A percentile compares a stretch with the other conserved stretches of the same genome.
These are phyloP conservation scores for Aspergillus costaricaensis DNA, from an alignment of 2,329 filamentous ascomycete species.

Conservation along the genomic window DNA sequence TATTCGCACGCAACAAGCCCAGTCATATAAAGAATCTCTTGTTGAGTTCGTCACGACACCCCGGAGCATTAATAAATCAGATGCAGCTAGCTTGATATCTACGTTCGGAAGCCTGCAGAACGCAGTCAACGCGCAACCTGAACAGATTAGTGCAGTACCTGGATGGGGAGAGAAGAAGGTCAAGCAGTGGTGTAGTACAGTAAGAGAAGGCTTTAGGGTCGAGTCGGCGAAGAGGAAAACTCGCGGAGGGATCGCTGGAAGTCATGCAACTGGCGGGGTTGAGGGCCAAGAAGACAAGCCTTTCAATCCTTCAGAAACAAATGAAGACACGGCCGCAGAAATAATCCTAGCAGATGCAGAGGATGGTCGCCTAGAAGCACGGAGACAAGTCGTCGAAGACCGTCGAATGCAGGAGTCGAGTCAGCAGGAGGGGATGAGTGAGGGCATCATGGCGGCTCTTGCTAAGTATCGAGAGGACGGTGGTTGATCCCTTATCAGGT, in stretches of 20 bases:
- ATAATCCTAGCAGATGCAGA: constrained; percentile 39
- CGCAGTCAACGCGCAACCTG: constrained; percentile 82
- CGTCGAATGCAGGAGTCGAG: constrained; percentile 15
- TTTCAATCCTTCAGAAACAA: neutral
- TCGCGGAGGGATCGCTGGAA: constrained; percentile 28
- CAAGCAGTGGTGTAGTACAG: constrained; percentile 76
- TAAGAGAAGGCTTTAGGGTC: constrained; percentile 81
- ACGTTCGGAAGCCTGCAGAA: constrained; percentile 87
- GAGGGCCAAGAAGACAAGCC: neutral
- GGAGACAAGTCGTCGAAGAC: constrained; percentile 17
- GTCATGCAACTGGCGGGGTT: constrained; percentile 28
- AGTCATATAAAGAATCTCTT: constrained; percentile 80
- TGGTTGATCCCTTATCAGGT: constrained; percentile 21
- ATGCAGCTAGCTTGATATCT: constrained; percentile 84
- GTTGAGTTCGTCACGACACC: constrained; percentile 93
- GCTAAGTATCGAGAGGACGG: constrained; percentile 53
- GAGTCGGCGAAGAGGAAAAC: constrained; percentile 66
- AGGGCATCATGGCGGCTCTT: constrained; percentile 61
- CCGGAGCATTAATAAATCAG: constrained; percentile 88
- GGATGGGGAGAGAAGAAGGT: constrained; percentile 98
- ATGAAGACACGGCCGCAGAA: constrained; percentile 53
- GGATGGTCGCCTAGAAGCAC: constrained; percentile 26
- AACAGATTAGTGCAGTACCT: constrained; percentile 79
- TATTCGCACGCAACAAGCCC: constrained; percentile 82
- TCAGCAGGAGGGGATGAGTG: constrained; percentile 52